These are phyloP conservation scores for Neurospora sp. DNA, from an alignment of 495 filamentous ascomycete genomes.

Conservation along the genomic window DNA sequence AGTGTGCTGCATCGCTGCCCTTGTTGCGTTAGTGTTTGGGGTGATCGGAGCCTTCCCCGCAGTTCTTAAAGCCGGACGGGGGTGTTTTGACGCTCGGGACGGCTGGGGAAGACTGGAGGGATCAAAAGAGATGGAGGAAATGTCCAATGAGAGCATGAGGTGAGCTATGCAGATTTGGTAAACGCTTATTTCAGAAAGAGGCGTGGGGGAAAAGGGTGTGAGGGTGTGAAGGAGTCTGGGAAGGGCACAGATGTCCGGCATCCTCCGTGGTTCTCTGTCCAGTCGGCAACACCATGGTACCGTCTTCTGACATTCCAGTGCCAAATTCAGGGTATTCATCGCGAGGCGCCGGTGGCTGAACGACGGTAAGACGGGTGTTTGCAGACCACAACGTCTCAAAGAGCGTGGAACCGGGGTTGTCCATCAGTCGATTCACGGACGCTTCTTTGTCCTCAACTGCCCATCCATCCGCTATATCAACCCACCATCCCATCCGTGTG, in stretches of 20 bases:
- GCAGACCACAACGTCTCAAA: background rate
- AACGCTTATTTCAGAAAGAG: conserved; percentile 2
- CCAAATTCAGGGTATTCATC: background rate
- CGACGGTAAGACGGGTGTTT: background rate
- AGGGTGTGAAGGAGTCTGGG: background rate
- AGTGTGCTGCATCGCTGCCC: conserved; percentile 9
- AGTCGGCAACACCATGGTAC: background rate
- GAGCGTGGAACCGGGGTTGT: background rate
- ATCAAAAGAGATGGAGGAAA: background rate
- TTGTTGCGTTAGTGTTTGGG: conserved; percentile 14
- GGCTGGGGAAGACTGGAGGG: background rate
- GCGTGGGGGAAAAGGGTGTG: conserved; percentile 11
- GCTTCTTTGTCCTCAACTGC: background rate
- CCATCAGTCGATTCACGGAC: background rate
- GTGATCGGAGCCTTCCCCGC: conserved; percentile 17
- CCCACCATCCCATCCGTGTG: background rate
- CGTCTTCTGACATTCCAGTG: background rate
- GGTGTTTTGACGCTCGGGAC: conserved; percentile 3
- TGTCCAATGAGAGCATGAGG: conserved; percentile 14
- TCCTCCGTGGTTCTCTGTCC: conserved; percentile 1
- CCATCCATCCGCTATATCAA: background rate
- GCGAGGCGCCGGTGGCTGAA: background rate
- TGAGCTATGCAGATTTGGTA: conserved; percentile 26
- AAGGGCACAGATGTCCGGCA: conserved; percentile 4
- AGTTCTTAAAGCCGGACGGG: conserved; percentile 4